Conservation (phyloP, 2,329 filamentous ascomycete genomes). For the Davidsoniella virescens region DNA sequence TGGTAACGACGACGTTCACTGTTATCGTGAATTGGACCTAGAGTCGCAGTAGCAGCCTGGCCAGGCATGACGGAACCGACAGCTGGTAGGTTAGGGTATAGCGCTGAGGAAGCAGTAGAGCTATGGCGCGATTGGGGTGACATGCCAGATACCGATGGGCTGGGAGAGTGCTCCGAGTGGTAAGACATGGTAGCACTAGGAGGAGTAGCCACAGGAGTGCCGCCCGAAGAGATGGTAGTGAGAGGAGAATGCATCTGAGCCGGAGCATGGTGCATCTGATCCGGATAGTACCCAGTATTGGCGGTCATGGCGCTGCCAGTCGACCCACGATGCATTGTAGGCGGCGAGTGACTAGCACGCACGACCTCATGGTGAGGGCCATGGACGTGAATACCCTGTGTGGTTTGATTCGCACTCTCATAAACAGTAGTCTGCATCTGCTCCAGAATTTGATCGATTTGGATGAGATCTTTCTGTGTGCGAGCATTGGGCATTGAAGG, state of each 20-base stretch:
- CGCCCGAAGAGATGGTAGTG: conserved; percentile 41
- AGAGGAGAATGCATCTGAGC: conserved; percentile 46
- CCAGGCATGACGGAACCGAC: conserved; percentile 53
- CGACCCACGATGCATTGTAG: conserved; percentile 22
- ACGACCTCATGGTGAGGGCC: conserved; percentile 48
- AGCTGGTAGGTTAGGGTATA: conserved; percentile 57
- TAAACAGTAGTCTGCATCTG: conserved; percentile 95
- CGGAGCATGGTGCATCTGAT: conserved; percentile 24
- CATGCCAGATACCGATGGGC: conserved; percentile 52
- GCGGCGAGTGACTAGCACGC: conserved; percentile 40
- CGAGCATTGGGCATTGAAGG: conserved; percentile 75
- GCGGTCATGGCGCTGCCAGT: conserved; percentile 18
- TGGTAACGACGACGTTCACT: conserved; percentile 50
- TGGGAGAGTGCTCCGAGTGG: conserved; percentile 60
- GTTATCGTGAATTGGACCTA: conserved; percentile 50
- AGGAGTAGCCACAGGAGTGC: conserved; percentile 63
- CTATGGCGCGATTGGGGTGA: conserved; percentile 48
- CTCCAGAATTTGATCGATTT: conserved; percentile 88
- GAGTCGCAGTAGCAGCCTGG: conserved; percentile 52
- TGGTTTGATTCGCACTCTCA: conserved; percentile 72
- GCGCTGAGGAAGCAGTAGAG: conserved; percentile 41
- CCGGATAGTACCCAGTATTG: conserved; percentile 1
- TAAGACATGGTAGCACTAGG: conserved; percentile 63
- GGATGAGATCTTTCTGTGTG: conserved; percentile 84
- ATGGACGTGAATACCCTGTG: conserved; percentile 62